Evolutionary conservation across 805 yeast genomes (phyloP), one percentile per base, ranked within the genome.

Genomic region (Candida ulmi): DNA sequence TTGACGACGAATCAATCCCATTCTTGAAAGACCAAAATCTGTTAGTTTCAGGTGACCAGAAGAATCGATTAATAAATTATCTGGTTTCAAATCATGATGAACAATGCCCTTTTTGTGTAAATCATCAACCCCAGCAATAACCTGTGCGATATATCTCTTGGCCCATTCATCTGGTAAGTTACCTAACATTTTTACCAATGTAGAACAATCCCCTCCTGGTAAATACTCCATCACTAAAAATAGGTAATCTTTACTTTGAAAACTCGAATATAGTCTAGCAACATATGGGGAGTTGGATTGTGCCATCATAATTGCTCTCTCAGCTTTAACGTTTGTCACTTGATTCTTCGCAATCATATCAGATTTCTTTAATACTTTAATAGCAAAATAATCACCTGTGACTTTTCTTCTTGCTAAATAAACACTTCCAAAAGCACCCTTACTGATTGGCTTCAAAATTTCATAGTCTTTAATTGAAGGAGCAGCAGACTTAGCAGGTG

Each of bases 341-440:
- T 93, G 99, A 68, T 95, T 95, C 63, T 91, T 93, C 2, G 96
- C 91, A 44, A 93, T 81, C 98, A 93, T 93, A 61, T 93, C 98
- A 3, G 95, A 75, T 61, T 93, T 93, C 51, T 81, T 86, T 45
- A 93, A 65, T 12, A 88, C 93, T 59, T 93, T 93, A 46, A 93
- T 88, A 0, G 99, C 99, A 51, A 86, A 91, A 60, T 88, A 85
- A 46, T 95, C 99, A 5, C 97, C 96, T 0, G 97, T 91, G 11
- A 83, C 61, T 51, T 79, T 82, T 53, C 93, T 74, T 47, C 81
- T 78, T 0, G 96, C 90, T 8, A 93, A 68, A 60, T 80, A 93
- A 2, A 93, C 99, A 28, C 95, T 83, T 0, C 99, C 99, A 69
- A 90, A 93, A 0, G 99, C 99, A 31, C 99, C 99, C 55, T 88